Conservation (phyloP, 2,329 filamentous ascomycete genomes). For the Colletotrichum falcatum region DNA sequence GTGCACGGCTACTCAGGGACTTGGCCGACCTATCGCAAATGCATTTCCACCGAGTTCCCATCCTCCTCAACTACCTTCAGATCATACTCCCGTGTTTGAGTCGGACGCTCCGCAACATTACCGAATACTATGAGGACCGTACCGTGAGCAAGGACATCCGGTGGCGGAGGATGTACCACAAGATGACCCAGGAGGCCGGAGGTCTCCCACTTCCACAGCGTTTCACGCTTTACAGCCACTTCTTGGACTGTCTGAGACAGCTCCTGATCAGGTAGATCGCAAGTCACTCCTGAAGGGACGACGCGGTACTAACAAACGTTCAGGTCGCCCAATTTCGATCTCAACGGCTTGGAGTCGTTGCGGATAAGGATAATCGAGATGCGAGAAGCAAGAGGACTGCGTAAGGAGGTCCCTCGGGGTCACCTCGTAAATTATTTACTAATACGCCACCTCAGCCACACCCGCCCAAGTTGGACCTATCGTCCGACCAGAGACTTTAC, state of each 20-base stretch:
- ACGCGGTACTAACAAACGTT: neutral
- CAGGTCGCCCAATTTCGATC: constrained; percentile 66
- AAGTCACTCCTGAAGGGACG: neutral
- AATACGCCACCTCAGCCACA: constrained; percentile 46
- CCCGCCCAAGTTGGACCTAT: constrained; percentile 52
- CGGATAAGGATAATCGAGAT: constrained; percentile 63
- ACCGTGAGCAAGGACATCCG: constrained; percentile 60
- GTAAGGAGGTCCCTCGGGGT: constrained; percentile 50
- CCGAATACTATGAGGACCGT: constrained; percentile 62
- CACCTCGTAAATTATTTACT: neutral
- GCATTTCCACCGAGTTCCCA: constrained; percentile 61
- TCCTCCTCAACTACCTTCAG: constrained; percentile 67
- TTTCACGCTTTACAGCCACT: constrained; percentile 68
- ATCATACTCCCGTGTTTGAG: constrained; percentile 67
- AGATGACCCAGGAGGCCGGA: constrained; percentile 64
- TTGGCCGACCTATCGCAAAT: constrained; percentile 66
- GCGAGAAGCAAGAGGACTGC: constrained; percentile 65
- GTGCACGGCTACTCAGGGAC: constrained; percentile 62
- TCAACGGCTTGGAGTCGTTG: constrained; percentile 64
- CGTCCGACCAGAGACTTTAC: constrained; percentile 49
- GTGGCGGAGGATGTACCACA: constrained; percentile 71
- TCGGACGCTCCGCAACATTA: constrained; percentile 66
- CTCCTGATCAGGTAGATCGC: constrained; percentile 62
- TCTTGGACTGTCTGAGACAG: constrained; percentile 61
- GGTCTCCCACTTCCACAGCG: constrained; percentile 64